phyloP scores from a whole-genome alignment of 1,284 basidiomycete species.

The Cryptococcus hybrid region DNA sequence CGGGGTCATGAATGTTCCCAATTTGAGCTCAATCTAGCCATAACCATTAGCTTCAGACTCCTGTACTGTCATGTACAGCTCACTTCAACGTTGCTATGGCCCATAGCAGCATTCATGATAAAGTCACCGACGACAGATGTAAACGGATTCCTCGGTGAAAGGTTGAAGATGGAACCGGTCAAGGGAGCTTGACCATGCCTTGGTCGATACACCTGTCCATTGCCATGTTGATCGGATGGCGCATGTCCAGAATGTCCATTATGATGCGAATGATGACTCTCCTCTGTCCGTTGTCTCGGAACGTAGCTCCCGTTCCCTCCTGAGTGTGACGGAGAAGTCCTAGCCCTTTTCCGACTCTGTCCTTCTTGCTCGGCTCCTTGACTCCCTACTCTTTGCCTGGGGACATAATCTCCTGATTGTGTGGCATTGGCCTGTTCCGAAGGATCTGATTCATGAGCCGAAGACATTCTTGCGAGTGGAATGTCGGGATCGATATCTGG shows the following conservation, averaged over 20 bases:
- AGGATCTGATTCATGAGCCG: conserved; percentile 26
- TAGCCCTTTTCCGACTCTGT: conserved; percentile 48
- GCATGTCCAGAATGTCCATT: not conserved
- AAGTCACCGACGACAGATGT: conserved; percentile 89
- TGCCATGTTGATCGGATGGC: not conserved
- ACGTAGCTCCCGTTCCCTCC: not conserved
- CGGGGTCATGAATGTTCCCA: conserved; percentile 72
- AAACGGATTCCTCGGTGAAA: conserved; percentile 93
- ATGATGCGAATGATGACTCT: not conserved
- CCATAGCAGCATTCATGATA: conserved; percentile 55
- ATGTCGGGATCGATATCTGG: conserved; percentile 33
- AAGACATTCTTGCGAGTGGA: conserved; percentile 13
- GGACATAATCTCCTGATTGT: not conserved
- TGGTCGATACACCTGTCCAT: not conserved
- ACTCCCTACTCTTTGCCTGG: not conserved
- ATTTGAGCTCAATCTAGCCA: conserved; percentile 85
- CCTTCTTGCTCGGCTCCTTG: too few species aligned
- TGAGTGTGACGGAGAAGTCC: not conserved
- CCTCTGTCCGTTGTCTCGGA: not conserved
- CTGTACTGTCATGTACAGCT: conserved; percentile 11
- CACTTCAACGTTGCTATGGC: conserved; percentile 54
- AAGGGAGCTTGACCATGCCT: conserved; percentile 43
- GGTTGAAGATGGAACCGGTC: conserved; percentile 83
- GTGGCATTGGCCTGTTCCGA: conserved; percentile 12
- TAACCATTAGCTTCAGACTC: conserved; percentile 1